phyloP scores from a whole-genome alignment of 2,329 filamentous ascomycete genomes.

The Chrysoporthe austroafricana region DNA sequence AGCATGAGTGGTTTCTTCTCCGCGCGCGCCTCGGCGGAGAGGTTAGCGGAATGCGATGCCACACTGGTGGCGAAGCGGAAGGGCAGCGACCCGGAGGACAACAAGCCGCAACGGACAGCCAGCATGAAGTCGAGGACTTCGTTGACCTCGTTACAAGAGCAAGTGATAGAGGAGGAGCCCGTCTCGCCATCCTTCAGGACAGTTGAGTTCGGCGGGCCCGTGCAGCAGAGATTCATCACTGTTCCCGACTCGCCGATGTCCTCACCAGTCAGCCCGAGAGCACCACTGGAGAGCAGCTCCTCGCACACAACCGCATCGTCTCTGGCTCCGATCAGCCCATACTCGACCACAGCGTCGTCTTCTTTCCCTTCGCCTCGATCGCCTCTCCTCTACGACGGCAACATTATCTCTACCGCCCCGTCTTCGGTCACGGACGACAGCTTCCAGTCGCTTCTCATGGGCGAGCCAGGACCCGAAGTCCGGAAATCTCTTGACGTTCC shows the following conservation, averaged over 20 bases:
- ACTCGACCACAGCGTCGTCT: conserved; percentile 61
- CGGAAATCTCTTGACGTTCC: conserved; percentile 73
- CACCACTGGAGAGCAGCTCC: conserved; percentile 30
- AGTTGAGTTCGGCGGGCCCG: conserved; percentile 25
- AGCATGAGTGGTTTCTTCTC: conserved; percentile 24
- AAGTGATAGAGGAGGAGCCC: conserved; percentile 54
- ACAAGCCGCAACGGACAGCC: conserved; percentile 40
- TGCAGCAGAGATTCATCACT: conserved; percentile 37
- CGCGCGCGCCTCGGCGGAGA: conserved; percentile 23
- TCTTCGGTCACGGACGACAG: conserved; percentile 75
- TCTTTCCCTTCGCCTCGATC: conserved; percentile 73
- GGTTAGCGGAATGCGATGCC: conserved; percentile 15
- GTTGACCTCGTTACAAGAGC: conserved; percentile 55
- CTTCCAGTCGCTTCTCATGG: conserved; percentile 72
- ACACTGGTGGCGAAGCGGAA: conserved; percentile 45
- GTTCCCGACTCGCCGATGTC: conserved; percentile 28
- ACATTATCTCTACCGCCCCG: conserved; percentile 74
- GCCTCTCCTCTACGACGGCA: conserved; percentile 70
- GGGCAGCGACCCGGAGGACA: conserved; percentile 51
- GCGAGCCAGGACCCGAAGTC: conserved; percentile 73
- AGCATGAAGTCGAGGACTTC: conserved; percentile 54
- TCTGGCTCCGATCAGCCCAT: conserved; percentile 62
- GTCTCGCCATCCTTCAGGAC: conserved; percentile 37
- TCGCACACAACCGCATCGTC: conserved; percentile 39
- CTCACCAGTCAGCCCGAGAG: conserved; percentile 29